Evolutionary conservation across 768 basidiomycete species (phyloP).

Genomic region (Collybia sp.): DNA sequence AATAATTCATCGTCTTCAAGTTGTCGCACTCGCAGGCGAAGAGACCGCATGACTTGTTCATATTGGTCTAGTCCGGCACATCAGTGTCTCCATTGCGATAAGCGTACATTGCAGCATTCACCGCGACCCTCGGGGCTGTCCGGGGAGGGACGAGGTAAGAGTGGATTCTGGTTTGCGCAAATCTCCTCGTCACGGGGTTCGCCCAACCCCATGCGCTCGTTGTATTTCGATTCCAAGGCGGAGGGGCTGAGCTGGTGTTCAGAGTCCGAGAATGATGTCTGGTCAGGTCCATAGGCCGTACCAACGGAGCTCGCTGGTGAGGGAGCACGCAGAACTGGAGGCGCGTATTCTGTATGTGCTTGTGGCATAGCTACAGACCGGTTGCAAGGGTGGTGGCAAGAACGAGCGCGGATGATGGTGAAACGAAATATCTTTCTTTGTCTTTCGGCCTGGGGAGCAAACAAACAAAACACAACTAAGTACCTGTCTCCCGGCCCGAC

Average conservation of each 20-base stretch:
- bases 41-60: constrained; percentile 29
- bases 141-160: constrained; percentile 24
- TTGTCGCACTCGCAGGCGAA: constrained; percentile 31
- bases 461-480: too few relatives aligned
- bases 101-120: constrained; percentile 15
- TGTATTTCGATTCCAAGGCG: constrained; percentile 39
- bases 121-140: constrained; percentile 29
- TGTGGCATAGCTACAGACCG: constrained; percentile 9
- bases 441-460: too few relatives aligned
- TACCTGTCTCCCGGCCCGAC: too few relatives aligned
- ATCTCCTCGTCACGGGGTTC: constrained; percentile 35
- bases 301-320: constrained; percentile 52
- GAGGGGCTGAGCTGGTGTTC: constrained; percentile 31
- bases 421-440: too few relatives aligned
- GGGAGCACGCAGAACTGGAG: constrained; percentile 41
- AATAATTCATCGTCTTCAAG: constrained; percentile 46
- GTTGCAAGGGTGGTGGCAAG: too few relatives aligned
- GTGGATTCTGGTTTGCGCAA: constrained; percentile 30
- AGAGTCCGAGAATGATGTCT: constrained; percentile 40
- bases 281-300: constrained; percentile 39
- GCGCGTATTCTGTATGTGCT: constrained; percentile 39
- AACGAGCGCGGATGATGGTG: too few relatives aligned
- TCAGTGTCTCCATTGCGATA: background rate
- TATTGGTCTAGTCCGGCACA: constrained; percentile 19
- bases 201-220: constrained; percentile 31